A percentile compares a stretch with the other conserved stretches of the same genome.
phyloP scores from a whole-genome alignment of 2,329 filamentous ascomycete species.

The Sclerotinia nivalis region DNA sequence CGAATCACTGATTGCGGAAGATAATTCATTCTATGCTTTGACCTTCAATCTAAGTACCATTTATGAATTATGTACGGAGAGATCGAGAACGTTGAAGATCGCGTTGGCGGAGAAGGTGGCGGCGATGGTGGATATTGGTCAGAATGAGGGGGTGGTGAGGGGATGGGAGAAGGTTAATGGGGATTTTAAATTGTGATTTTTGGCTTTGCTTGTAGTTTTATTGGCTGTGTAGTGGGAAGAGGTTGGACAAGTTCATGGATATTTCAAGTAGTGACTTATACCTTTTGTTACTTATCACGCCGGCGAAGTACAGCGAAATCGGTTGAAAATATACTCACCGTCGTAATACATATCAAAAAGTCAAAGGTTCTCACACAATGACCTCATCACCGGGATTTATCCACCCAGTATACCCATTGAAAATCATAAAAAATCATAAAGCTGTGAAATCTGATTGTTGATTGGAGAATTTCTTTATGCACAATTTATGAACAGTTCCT shows the following conservation, averaged over 20 bases:
- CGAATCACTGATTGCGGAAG: slow-evolving; percentile 62
- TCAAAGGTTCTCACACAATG: neutral
- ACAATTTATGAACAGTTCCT: neutral
- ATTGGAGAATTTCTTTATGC: slow-evolving; percentile 1
- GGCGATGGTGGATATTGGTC: slow-evolving; percentile 29
- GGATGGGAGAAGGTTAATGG: slow-evolving; percentile 41
- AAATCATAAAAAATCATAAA: slow-evolving; percentile 1
- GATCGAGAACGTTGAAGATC: slow-evolving; percentile 67
- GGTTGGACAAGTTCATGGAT: neutral
- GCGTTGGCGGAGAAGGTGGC: slow-evolving; percentile 71
- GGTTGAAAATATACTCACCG: neutral
- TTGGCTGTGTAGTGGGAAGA: no score
- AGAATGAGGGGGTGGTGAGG: slow-evolving; percentile 11
- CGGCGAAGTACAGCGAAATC: neutral
- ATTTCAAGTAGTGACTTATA: neutral
- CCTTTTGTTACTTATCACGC: neutral
- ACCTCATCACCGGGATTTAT: neutral
- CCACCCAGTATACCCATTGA: neutral
- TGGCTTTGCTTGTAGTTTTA: neutral
- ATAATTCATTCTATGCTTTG: slow-evolving; percentile 72
- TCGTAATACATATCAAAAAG: neutral
- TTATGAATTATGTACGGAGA: slow-evolving; percentile 88
- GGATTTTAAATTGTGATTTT: slow-evolving; percentile 40
- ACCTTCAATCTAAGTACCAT: slow-evolving; percentile 89
- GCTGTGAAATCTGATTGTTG: neutral